Evolutionary conservation across 192 early-diverging fungal genomes (phyloP).

Genomic region (Gigaspora rosea): DNA sequence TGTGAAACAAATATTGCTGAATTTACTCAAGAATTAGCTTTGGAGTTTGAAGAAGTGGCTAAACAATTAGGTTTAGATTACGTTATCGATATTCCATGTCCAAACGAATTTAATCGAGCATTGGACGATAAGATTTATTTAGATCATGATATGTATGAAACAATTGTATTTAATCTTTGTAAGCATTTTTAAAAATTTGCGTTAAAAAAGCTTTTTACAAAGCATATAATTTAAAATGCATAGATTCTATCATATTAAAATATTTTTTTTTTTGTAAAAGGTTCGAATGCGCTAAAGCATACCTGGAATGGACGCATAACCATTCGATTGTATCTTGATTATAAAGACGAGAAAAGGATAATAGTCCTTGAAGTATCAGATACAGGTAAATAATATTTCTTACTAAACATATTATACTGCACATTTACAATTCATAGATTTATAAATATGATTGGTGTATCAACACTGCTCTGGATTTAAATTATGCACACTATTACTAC

Average conservation of each 20-base stretch:
- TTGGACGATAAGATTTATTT: conserved; percentile 5
- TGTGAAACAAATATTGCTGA: conserved; percentile 48
- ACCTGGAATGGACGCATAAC: no score
- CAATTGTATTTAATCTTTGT: conserved; percentile 28
- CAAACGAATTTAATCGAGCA: not conserved
- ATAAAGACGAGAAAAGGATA: no score
- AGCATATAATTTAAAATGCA: conserved; percentile 12
- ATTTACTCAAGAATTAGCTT: conserved; percentile 49
- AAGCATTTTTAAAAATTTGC: not conserved
- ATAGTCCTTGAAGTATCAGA: conserved; percentile 17
- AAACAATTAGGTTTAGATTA: conserved; percentile 40
- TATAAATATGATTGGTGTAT: no score
- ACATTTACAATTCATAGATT: no score
- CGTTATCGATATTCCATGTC: conserved; percentile 34
- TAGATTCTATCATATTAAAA: conserved; percentile 49
- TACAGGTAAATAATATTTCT: conserved; percentile 2
- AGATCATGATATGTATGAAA: conserved; percentile 27
- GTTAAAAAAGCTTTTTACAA: no score
- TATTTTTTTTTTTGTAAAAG: conserved; percentile 35
- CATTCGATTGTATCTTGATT: no score
- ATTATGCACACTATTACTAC: no score
- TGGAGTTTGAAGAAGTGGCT: conserved; percentile 50
- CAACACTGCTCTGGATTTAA: no score
- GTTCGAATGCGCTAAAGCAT: no score
- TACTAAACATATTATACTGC: no score